Percentiles rank a stretch among this genome's conserved stretches.
Evolutionary conservation across 768 basidiomycete genomes (phyloP).

Genomic region (Panellus pusillus): DNA sequence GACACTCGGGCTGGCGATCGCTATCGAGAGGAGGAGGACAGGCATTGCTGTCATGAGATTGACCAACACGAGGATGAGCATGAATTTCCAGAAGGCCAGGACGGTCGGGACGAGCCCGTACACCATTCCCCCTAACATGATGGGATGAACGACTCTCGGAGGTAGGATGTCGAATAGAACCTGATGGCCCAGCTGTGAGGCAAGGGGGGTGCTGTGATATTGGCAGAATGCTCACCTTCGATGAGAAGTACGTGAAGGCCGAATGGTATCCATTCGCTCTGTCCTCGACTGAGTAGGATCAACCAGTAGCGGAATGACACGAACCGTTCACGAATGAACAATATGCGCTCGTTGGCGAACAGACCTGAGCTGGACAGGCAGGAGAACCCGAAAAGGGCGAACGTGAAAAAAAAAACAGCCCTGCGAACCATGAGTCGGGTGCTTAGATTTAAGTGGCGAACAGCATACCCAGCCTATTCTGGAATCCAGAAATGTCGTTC

Average conservation of each 20-base stretch:
- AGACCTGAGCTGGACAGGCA: slow-evolving; percentile 91
- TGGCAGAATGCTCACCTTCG: slow-evolving; percentile 58
- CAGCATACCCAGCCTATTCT: slow-evolving; percentile 79
- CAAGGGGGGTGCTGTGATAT: background rate
- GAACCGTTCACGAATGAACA: slow-evolving; percentile 98
- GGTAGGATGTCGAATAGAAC: slow-evolving; percentile 97
- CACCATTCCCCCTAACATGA: slow-evolving; percentile 94
- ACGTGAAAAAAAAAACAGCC: slow-evolving; percentile 96
- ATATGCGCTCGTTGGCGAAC: slow-evolving; percentile 91
- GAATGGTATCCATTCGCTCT: slow-evolving; percentile 98
- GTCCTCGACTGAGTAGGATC: slow-evolving; percentile 5
- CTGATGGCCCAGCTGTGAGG: slow-evolving; percentile 32
- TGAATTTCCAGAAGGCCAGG: slow-evolving; percentile 95
- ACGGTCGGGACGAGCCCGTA: slow-evolving; percentile 93
- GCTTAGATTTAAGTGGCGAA: background rate
- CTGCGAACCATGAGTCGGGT: slow-evolving; percentile 32
- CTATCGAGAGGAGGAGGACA: slow-evolving; percentile 86
- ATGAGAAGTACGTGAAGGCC: slow-evolving; percentile 93
- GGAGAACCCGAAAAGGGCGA: slow-evolving; percentile 97
- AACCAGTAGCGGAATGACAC: slow-evolving; percentile 16
- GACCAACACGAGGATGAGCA: slow-evolving; percentile 93
- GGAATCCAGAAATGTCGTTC: slow-evolving; percentile 96
- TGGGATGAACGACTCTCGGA: slow-evolving; percentile 88
- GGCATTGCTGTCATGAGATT: slow-evolving; percentile 95
- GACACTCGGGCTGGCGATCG: slow-evolving; percentile 82